Evolutionary conservation across 139 green algal species (phyloP), one percentile per base, ranked within the genome.

Genomic region (Microglena sp.): DNA sequence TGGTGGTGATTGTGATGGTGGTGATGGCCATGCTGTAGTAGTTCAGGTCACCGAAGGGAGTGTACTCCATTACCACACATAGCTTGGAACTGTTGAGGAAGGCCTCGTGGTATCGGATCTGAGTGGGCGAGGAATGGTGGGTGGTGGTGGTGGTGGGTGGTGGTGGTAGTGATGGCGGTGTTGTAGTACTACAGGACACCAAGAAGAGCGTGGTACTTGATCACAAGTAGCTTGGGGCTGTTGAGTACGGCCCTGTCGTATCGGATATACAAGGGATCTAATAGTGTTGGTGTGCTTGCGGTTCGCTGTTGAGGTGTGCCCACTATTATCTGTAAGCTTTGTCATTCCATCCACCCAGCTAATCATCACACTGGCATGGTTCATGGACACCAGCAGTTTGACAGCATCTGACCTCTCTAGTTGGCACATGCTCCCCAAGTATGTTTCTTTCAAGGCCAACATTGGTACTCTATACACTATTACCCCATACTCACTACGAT

Each of bases 41-140:
- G 8, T 32, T 4, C 8, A 93, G 67, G 73, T 90, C 84, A 1
- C 84, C 84, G 66, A 82, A 79, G 5, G 77, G 76, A 1, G 84
- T 82, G 63, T 84, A 90, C 69, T 93, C 86, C 86, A 93, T 90
- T 7, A 93, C 80, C 46, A 89, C 88, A 62, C 82, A 89, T 28
- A 92, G 79, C 68, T 79, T 78, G 71, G 83, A 83, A 33, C 84
- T 80, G 64, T 87, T 77, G 35, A 90, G 59, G 56, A 93, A 93
- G 5, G 84, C 80, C 68, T 93, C 86, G 60, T 90, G 65, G 74
- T 89, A 93, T 8, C 74, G 68, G 29, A 84, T 75, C 77, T 83
- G 61, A 50, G 40, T 11, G 18, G 40, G 61, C 33, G 43, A n/a
- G n/a, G n/a, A n/a, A n/a, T n/a, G n/a, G n/a, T n/a, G n/a, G n/a